A percentile compares a stretch with the other conserved stretches of the same genome.
These are phyloP conservation scores for Fusarium sp. DNA, from an alignment of 2,329 filamentous ascomycete species.

Conservation along the genomic window DNA sequence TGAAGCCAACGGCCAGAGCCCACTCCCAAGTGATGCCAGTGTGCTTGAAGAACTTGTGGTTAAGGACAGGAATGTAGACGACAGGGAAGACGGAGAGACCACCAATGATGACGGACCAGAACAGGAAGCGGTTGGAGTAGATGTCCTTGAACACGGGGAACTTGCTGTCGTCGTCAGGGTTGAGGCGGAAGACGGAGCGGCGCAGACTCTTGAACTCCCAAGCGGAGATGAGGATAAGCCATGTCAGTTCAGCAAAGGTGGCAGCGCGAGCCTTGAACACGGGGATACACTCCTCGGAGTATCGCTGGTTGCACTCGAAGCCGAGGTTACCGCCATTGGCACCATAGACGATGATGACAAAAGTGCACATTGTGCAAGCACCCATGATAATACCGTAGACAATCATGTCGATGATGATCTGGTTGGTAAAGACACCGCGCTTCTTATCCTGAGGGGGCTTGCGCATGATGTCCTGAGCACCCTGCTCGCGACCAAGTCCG, in stretches of 20 bases:
- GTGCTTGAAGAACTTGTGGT: constrained; percentile 78
- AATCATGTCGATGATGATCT: constrained; percentile 82
- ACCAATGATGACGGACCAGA: constrained; percentile 71
- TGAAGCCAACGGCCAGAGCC: constrained; percentile 72
- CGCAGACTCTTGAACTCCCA: constrained; percentile 83
- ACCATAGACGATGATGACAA: constrained; percentile 71
- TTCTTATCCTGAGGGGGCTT: constrained; percentile 78
- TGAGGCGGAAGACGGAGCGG: constrained; percentile 75
- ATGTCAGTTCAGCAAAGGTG: constrained; percentile 78
- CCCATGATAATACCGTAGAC: constrained; percentile 85
- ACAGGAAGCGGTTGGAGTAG: constrained; percentile 75
- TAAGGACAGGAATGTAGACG: constrained; percentile 78
- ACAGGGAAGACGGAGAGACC: constrained; percentile 72
- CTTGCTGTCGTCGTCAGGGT: constrained; percentile 60
- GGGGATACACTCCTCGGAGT: constrained; percentile 63
- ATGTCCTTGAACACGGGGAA: constrained; percentile 70
- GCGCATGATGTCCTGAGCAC: constrained; percentile 79
- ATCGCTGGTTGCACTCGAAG: constrained; percentile 69
- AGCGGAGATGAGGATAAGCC: constrained; percentile 77
- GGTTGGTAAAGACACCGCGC: constrained; percentile 78
- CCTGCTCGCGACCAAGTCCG: constrained; percentile 82
- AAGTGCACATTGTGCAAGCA: constrained; percentile 70
- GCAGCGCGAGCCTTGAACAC: constrained; percentile 78
- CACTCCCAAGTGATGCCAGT: constrained; percentile 78
- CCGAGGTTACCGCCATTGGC: constrained; percentile 66